A percentile compares a stretch with the other conserved stretches of the same genome.
phyloP scores from a whole-genome alignment of 2,329 filamentous ascomycete genomes.

The Fusarium sp. region DNA sequence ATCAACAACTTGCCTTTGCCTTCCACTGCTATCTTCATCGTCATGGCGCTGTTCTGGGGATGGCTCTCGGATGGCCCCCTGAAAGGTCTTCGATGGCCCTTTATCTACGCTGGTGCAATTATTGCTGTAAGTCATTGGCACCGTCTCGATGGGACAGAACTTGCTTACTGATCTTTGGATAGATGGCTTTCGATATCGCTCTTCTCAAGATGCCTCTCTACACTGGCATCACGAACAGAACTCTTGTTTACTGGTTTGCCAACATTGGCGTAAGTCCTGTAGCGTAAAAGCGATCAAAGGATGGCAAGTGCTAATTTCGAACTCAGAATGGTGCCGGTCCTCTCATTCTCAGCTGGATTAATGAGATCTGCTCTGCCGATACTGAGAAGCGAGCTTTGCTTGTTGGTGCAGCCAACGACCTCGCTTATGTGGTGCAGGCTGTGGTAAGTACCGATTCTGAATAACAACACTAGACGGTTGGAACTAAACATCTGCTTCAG shows the following conservation, averaged over 20 bases:
- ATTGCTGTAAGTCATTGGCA: slow-evolving; percentile 21
- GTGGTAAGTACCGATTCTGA: slow-evolving; percentile 12
- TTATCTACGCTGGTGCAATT: slow-evolving; percentile 37
- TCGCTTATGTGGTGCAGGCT: slow-evolving; percentile 40
- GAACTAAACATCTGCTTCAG: not conserved
- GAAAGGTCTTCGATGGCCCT: slow-evolving; percentile 34
- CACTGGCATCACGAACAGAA: slow-evolving; percentile 21
- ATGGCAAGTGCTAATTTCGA: not conserved
- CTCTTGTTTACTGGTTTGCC: slow-evolving; percentile 41
- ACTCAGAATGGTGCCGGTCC: slow-evolving; percentile 30
- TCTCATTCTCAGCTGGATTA: slow-evolving; percentile 45
- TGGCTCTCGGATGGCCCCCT: slow-evolving; percentile 42
- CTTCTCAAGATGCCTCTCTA: slow-evolving; percentile 40
- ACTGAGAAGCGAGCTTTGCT: slow-evolving; percentile 42
- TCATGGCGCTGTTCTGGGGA: slow-evolving; percentile 32
- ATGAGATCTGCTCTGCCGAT: slow-evolving; percentile 42
- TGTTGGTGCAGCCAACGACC: slow-evolving; percentile 28
- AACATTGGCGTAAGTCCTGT: slow-evolving; percentile 39
- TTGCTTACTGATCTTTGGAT: accelerated
- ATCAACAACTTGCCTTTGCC: slow-evolving; percentile 31
- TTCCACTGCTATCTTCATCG: slow-evolving; percentile 36
- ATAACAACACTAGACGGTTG: not conserved
- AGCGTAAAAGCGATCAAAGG: not conserved
- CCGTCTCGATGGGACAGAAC: accelerated
- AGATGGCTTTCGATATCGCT: slow-evolving; percentile 32